Percentiles rank a stretch among this genome's conserved stretches.
phyloP scores from a whole-genome alignment of 2,329 filamentous ascomycete species.

The Trichoderma sp. region DNA sequence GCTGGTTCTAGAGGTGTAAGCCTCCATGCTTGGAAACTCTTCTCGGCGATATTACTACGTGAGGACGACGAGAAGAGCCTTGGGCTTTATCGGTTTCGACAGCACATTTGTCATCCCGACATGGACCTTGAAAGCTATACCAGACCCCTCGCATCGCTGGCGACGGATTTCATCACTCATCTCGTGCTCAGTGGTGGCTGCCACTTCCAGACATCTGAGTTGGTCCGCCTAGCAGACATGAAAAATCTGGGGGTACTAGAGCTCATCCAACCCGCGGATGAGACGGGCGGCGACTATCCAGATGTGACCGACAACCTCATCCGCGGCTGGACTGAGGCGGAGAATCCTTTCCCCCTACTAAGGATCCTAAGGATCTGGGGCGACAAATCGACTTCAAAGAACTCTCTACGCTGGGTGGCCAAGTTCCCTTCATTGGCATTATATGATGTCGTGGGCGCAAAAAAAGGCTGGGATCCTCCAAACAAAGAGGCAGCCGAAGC shows the following conservation, averaged over 20 bases:
- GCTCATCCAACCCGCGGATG: slow-evolving; percentile 41
- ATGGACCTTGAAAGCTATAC: slow-evolving; percentile 38
- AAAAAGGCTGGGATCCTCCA: slow-evolving; percentile 37
- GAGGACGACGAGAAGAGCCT: slow-evolving; percentile 37
- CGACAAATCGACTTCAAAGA: slow-evolving; percentile 37
- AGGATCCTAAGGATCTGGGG: slow-evolving; percentile 48
- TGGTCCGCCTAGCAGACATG: slow-evolving; percentile 42
- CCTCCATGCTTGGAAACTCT: slow-evolving; percentile 42
- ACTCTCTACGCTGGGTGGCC: slow-evolving; percentile 42
- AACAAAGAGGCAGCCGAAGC: slow-evolving; percentile 27
- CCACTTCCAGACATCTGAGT: slow-evolving; percentile 37
- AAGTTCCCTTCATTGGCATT: slow-evolving; percentile 45
- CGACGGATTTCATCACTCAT: slow-evolving; percentile 42
- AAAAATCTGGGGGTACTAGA: slow-evolving; percentile 50
- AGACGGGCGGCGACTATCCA: slow-evolving; percentile 33
- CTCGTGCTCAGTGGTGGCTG: slow-evolving; percentile 40
- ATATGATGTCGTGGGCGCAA: slow-evolving; percentile 42
- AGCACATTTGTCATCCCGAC: slow-evolving; percentile 40
- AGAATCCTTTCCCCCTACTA: slow-evolving; percentile 46
- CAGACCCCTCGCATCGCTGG: slow-evolving; percentile 36
- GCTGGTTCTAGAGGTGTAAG: slow-evolving; percentile 33
- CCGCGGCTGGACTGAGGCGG: slow-evolving; percentile 43
- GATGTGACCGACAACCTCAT: slow-evolving; percentile 46
- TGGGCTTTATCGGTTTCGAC: slow-evolving; percentile 39
- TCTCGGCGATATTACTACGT: slow-evolving; percentile 36